Conservation (phyloP, 495 filamentous ascomycete genomes). For the Penicillium tannophilum region DNA sequence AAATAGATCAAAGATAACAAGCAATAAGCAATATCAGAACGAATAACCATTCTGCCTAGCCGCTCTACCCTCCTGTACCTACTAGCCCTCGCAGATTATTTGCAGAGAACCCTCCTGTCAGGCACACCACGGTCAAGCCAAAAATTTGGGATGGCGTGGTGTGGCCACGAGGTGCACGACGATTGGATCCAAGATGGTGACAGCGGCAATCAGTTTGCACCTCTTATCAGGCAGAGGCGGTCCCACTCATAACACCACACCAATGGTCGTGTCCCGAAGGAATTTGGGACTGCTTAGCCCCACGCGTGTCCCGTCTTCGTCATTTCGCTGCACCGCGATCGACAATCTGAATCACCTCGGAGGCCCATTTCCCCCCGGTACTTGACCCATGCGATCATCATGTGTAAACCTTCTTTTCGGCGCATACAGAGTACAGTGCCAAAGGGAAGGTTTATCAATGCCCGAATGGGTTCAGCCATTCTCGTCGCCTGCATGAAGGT, state of each 20-base stretch:
- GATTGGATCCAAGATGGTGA: constrained; percentile 31
- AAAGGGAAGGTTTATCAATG: constrained; percentile 20
- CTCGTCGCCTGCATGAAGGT: constrained; percentile 1
- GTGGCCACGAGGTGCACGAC: constrained; percentile 30
- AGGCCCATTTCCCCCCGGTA: constrained; percentile 11
- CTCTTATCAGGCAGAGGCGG: constrained; percentile 24
- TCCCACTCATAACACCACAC: not conserved
- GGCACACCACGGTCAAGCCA: constrained; percentile 3
- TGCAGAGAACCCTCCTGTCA: constrained; percentile 1
- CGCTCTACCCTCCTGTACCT: not conserved
- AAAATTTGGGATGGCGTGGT: constrained; percentile 17
- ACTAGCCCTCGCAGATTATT: not conserved
- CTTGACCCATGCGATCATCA: constrained; percentile 19
- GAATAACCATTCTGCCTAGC: not conserved
- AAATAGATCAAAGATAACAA: not conserved
- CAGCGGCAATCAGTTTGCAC: constrained; percentile 31
- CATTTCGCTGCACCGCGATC: constrained; percentile 18
- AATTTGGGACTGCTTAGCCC: constrained; percentile 11
- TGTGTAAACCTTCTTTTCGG: constrained; percentile 15
- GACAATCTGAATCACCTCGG: constrained; percentile 18
- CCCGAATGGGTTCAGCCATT: constrained; percentile 7
- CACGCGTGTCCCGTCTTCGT: constrained; percentile 26
- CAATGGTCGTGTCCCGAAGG: constrained; percentile 10
- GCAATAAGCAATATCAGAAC: not conserved
- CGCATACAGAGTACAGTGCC: not conserved